Base-by-base conservation (phyloP, 2,329 filamentous ascomycete genomes). In the Calonectria hawksworthii region DNA sequence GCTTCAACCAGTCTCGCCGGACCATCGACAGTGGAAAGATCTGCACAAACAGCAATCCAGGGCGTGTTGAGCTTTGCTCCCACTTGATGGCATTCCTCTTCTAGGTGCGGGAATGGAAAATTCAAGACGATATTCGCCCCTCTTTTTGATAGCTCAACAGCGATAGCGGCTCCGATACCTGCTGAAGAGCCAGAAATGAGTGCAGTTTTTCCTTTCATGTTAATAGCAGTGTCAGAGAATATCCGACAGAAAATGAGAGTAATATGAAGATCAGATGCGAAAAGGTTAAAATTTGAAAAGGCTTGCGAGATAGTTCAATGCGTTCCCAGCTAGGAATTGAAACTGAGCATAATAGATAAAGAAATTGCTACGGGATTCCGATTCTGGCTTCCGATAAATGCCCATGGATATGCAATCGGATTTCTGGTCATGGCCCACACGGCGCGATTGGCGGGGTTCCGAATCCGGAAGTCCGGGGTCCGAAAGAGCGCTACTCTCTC, bases 101-200 rank as follows among this genome's bases (percentile, higher is more conserved):
- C 38, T 18, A 61, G 41, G 9, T 47, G 26, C 11, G 66, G 51
- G 16, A 69, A 69, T 9, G 66, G 66, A 38, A 61, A 61, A 21
- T 69, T 69, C 18, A 69, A 28, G 18, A 69, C 66, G 28, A 69
- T 61, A 28, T 69, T 69, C 9, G 66, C 66, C n/a, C 66, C 66
- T 5, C 66, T 51, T 1, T 21, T 18, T 23, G 66, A 69, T 18
- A 69, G 26, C 34, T 69, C 66, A 47, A 69, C 21, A 4, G 66
- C 66, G 30, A 61, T 69, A 7, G 66, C 51, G 38, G 66, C 66
- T 1, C 66, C 66, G 18, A 69, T 69, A 4, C 66, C 66, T 6
- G 66, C 36, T 3, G 66, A 69, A 21, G 66, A 69, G 26, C 66
- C 66, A 18, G 66, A 59, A 41, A 69, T 61, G 0, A 69, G 5